Base-by-base conservation (phyloP, 208 protist genomes). In the Crithidia sp. region DNA sequence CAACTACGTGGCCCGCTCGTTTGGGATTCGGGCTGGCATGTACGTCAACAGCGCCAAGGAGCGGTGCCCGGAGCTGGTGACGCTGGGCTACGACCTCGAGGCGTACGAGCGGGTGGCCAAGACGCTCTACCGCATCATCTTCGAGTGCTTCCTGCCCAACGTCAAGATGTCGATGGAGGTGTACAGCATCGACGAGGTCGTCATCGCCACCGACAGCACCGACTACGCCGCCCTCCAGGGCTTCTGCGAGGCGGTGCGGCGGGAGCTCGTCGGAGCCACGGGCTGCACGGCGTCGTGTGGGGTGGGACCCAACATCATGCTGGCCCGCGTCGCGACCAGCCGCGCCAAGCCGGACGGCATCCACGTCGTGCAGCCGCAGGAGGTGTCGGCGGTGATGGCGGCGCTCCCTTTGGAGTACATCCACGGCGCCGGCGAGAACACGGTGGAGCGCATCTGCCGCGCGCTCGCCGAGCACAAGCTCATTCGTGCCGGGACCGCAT, bases 11-110 rank as follows among this genome's bases (percentile, higher is more conserved):
- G 95, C 96, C 2, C 89, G 95, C 40, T 77, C 81, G 4, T 88
- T 73, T 65, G 96, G 96, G 19, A 83, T 98, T 8, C 84, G 69
- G 43, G 92, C 90, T 28, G 97, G 96, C 17, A 98, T 98, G 96
- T 98, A 96, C 82, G 87, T 97, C 37, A 90, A 85, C 66, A 55
- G 82, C 14, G 97, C 96, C 17, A 81, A 81, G 56, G 81, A 88
- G 73, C 64, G 92, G 10, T 98, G 97, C 69, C 93, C 93, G 16
- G 76, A 95, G 10, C 76, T 98, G n/a, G 74, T 92, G 6, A 87
- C 89, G 12, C 60, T 98, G 14, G 89, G 90, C 45, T 98, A 98
- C 71, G 92, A 98, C 74, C 86, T 98, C 17, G 76, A 90, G 41
- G 73, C 81, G 28, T 97, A 85, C 52, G 87, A 88, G 72, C 66